Percentiles rank a stretch among this genome's conserved stretches.
Conservation (phyloP, 1,284 basidiomycete species). For the Cystobasidium sp. region DNA sequence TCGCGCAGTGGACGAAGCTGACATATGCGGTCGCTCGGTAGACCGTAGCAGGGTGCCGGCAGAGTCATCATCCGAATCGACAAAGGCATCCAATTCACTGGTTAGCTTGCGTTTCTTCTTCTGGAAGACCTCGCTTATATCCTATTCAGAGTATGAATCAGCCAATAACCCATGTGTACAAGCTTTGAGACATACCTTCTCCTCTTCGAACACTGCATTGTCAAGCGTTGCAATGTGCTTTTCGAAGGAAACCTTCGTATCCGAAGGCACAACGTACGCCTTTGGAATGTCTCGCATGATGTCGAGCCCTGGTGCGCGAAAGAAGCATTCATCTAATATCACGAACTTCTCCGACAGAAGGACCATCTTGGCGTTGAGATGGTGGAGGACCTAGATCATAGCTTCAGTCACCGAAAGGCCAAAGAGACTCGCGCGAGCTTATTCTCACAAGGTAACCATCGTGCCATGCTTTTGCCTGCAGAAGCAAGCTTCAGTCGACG, state of each 20-base stretch:
- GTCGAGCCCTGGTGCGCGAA: constrained; percentile 15
- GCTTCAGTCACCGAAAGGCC: background rate
- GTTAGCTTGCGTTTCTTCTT: constrained; percentile 31
- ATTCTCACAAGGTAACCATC: constrained; percentile 34
- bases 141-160: constrained; percentile 7
- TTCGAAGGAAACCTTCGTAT: constrained; percentile 17
- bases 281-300: constrained; percentile 27
- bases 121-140: constrained; percentile 34
- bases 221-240: constrained; percentile 25
- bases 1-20: background rate
- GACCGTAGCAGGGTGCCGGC: background rate
- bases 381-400: constrained; percentile 18
- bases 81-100: constrained; percentile 18
- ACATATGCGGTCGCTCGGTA: background rate
- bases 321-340: constrained; percentile 39
- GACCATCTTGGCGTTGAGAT: constrained; percentile 36
- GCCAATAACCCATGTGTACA: background rate
- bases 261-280: constrained; percentile 3
- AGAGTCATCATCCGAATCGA: constrained; percentile 23
- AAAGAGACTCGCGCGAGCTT: background rate
- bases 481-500: background rate
- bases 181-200: constrained; percentile 14
- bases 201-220: constrained; percentile 33
- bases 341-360: constrained; percentile 33
- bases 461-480: constrained; percentile 35